Evolutionary conservation across 441 rosid species (phyloP).

Genomic region (Theobroma grandiflorum): DNA sequence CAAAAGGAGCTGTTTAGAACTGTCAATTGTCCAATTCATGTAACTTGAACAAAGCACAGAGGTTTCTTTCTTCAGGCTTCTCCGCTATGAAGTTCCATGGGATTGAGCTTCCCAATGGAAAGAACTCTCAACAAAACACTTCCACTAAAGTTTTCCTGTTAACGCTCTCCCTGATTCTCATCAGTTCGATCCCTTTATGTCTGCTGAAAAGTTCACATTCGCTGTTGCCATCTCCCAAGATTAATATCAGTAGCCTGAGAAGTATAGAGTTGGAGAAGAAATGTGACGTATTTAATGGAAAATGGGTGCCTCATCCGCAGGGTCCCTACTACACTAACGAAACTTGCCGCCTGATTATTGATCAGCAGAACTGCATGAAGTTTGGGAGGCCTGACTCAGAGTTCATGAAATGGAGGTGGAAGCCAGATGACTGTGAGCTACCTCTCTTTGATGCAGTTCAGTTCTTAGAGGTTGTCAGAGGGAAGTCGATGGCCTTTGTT

Average conservation of each 20-base stretch:
- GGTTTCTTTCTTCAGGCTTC: constrained; percentile 22
- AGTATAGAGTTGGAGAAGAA: constrained; percentile 30
- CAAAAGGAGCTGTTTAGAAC: not conserved
- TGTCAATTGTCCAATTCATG: not conserved
- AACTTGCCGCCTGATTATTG: constrained; percentile 63
- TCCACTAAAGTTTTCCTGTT: constrained; percentile 25
- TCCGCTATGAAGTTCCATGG: constrained; percentile 41
- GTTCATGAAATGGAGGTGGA: constrained; percentile 87
- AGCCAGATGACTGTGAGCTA: constrained; percentile 69
- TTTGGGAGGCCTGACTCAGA: constrained; percentile 70
- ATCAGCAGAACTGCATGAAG: constrained; percentile 83
- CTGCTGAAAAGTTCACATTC: constrained; percentile 28
- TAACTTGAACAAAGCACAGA: constrained; percentile 23
- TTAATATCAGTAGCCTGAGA: constrained; percentile 14
- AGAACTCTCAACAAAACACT: constrained; percentile 28
- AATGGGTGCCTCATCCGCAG: constrained; percentile 61
- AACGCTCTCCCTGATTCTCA: constrained; percentile 38
- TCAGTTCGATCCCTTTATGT: constrained; percentile 43
- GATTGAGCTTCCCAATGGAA: constrained; percentile 31
- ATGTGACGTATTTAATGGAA: constrained; percentile 68
- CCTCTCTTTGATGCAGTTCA: constrained; percentile 62
- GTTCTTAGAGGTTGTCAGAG: constrained; percentile 74
- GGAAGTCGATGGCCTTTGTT: constrained; percentile 76
- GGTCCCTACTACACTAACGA: constrained; percentile 70
- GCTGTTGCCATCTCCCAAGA: constrained; percentile 30